Percentiles rank a stretch among this genome's conserved stretches.
phyloP scores from a whole-genome alignment of 768 basidiomycete genomes.

The Pleurotus ostreatus region DNA sequence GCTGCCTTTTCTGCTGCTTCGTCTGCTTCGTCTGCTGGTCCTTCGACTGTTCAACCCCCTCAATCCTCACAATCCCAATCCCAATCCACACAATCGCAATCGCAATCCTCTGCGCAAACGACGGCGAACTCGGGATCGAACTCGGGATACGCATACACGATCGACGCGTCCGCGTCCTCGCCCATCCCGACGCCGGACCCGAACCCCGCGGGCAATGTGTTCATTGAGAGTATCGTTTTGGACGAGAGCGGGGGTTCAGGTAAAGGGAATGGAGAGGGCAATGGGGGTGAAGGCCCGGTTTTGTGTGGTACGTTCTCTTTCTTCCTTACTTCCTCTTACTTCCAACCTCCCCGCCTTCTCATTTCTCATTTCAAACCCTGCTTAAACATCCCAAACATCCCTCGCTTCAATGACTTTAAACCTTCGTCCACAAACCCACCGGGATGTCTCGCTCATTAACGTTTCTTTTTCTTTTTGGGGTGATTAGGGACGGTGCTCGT shows the following conservation, averaged over 20 bases:
- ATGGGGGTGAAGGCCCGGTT: too few species aligned
- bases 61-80: neutral
- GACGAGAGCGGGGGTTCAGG: neutral
- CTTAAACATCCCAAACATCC: too few species aligned
- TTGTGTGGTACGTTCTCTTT: too few species aligned
- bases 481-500: constrained; percentile 38
- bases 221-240: constrained; percentile 23
- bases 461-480: constrained; percentile 21
- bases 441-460: too few species aligned
- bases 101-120: too few species aligned
- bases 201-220: constrained; percentile 19
- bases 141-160: neutral
- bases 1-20: neutral
- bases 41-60: constrained; percentile 8
- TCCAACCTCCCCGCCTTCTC: too few species aligned
- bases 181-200: constrained; percentile 28
- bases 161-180: constrained; percentile 8
- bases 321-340: too few species aligned
- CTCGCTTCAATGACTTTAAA: too few species aligned
- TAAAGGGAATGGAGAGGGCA: neutral
- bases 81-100: too few species aligned
- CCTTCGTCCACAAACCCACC: too few species aligned
- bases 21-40: too few species aligned
- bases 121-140: neutral
- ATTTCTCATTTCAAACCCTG: too few species aligned